Conservation (phyloP, 306 rosid genomes). For the Malus sieversii region DNA sequence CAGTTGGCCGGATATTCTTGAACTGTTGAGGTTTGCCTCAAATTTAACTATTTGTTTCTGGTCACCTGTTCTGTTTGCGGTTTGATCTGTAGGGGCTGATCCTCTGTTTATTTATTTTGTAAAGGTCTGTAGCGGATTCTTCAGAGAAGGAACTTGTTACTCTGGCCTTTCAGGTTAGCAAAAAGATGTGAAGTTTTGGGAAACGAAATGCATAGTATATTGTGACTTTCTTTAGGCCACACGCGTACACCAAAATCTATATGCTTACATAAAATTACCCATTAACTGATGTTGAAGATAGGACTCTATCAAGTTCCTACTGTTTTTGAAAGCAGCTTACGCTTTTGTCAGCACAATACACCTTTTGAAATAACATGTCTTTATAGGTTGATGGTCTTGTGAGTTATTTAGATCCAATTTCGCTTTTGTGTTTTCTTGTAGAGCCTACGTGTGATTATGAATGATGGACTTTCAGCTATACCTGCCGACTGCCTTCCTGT, state of each 20-base stretch:
- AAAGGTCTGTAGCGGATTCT: constrained; percentile 88
- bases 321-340: background rate
- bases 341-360: background rate
- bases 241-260: background rate
- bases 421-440: constrained; percentile 13
- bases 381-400: background rate
- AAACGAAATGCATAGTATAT: background rate
- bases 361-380: background rate
- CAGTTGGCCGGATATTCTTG: constrained; percentile 91
- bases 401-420: background rate
- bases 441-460: constrained; percentile 85
- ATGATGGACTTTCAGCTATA: constrained; percentile 81
- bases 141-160: constrained; percentile 90
- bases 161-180: constrained; percentile 86
- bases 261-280: no score
- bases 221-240: background rate
- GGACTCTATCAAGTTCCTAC: background rate
- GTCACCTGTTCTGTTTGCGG: background rate
- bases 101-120: background rate
- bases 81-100: constrained; percentile 3
- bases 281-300: no score
- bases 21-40: constrained; percentile 77
- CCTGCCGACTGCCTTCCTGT: constrained; percentile 83
- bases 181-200: constrained; percentile 8
- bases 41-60: constrained; percentile 4